Conservation (phyloP, 352 stramenopile genomes). For the Thalassiosira delicatula region DNA sequence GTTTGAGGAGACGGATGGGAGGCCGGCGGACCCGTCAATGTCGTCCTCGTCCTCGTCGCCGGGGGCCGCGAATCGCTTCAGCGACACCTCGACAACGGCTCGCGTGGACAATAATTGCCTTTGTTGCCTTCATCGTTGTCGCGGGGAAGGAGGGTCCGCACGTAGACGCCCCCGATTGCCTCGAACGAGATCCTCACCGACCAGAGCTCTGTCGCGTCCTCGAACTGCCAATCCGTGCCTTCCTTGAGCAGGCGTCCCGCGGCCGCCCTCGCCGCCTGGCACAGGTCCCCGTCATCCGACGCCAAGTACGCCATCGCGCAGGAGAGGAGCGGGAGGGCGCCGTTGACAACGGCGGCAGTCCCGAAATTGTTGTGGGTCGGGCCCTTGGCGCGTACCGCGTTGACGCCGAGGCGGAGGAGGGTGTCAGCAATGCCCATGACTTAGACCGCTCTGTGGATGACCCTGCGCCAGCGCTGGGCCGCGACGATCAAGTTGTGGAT, state of each 20-base stretch:
- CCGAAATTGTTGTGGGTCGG: conserved; percentile 25
- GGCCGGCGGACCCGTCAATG: background rate
- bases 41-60: conserved; percentile 2
- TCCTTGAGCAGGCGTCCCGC: conserved; percentile 68
- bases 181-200: conserved; percentile 26
- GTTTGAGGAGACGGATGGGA: background rate
- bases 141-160: conserved; percentile 15
- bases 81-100: conserved; percentile 38
- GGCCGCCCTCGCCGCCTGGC: conserved; percentile 49
- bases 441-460: conserved; percentile 62
- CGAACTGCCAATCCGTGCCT: conserved; percentile 36
- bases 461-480: conserved; percentile 57
- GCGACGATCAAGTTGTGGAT: conserved; percentile 29
- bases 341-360: conserved; percentile 26
- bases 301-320: conserved; percentile 48
- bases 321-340: conserved; percentile 57
- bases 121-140: no score
- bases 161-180: conserved; percentile 62
- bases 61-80: conserved; percentile 25
- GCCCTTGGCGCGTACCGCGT: conserved; percentile 59
- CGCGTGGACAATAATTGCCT: no score
- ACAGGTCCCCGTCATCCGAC: conserved; percentile 45
- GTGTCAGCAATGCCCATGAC: conserved; percentile 69
- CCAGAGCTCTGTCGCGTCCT: conserved; percentile 53
- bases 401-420: conserved; percentile 71